Percentiles rank a stretch among this genome's conserved stretches.
Conservation (phyloP, 2,329 filamentous ascomycete species). For the Diaporthe sp. region DNA sequence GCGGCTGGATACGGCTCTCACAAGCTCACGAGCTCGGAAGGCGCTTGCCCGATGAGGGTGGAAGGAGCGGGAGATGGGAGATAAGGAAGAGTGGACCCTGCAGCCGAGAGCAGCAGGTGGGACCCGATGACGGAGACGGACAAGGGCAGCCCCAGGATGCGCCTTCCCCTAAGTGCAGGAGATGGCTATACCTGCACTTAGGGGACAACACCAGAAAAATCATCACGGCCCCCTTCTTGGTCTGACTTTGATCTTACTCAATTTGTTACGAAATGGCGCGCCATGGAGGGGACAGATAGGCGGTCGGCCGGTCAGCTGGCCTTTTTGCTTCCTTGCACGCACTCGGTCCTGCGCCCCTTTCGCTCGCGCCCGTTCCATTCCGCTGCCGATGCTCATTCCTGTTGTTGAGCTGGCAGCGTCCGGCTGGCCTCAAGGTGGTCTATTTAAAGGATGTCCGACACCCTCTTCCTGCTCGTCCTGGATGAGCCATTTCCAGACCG, state of each 20-base stretch:
- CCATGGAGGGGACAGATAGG: constrained; percentile 22
- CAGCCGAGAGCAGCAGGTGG: constrained; percentile 32
- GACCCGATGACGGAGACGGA: constrained; percentile 29
- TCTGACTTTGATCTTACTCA: constrained; percentile 34
- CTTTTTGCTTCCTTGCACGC: not conserved
- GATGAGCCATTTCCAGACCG: constrained; percentile 19
- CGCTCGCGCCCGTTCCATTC: constrained; percentile 2
- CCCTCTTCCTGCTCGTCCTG: not conserved
- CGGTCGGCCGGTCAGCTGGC: constrained; percentile 22
- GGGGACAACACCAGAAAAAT: constrained; percentile 39
- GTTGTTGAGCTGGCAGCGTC: not conserved
- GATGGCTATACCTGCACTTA: constrained; percentile 36
- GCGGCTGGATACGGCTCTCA: constrained; percentile 13
- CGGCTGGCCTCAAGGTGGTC: not conserved
- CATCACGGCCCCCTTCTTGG: constrained; percentile 34
- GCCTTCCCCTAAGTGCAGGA: constrained; percentile 36
- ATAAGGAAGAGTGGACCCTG: not conserved
- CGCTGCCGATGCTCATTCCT: not conserved
- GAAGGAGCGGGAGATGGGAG: not conserved
- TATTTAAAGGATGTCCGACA: constrained; percentile 28
- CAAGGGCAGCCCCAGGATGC: constrained; percentile 24
- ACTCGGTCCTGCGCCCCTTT: constrained; percentile 21
- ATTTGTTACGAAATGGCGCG: constrained; percentile 34
- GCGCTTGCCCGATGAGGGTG: not conserved
- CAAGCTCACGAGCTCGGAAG: not conserved